These are phyloP conservation scores for Spizellomyces sp. DNA, from an alignment of 192 early-diverging fungal species.

Conservation along the genomic window DNA sequence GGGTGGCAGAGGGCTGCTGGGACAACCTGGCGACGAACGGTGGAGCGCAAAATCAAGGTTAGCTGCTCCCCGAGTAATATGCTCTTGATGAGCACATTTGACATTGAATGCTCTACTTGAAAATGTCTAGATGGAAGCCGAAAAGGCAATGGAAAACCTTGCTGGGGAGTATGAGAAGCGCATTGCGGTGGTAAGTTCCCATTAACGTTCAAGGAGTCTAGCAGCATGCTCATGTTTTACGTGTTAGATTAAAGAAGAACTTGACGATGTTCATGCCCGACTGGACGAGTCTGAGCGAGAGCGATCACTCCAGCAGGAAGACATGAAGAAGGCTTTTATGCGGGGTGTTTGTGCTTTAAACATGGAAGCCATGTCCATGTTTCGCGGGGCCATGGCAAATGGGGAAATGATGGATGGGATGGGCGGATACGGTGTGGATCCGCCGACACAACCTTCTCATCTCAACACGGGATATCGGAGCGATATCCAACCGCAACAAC, in stretches of 20 bases:
- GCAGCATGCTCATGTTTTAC: not conserved
- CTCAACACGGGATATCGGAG: not conserved
- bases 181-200: constrained; percentile 22
- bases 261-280: constrained; percentile 2
- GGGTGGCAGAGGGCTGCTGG: constrained; percentile 47
- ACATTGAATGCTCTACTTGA: not conserved
- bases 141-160: constrained; percentile 37
- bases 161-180: constrained; percentile 39
- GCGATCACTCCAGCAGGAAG: constrained; percentile 35
- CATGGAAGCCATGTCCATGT: constrained; percentile 54
- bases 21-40: constrained; percentile 35
- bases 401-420: not conserved
- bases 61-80: too few species aligned
- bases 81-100: not conserved
- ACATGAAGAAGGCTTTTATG: constrained; percentile 53
- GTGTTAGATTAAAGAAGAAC: constrained; percentile 11
- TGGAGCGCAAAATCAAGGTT: constrained; percentile 40
- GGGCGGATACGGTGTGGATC: not conserved
- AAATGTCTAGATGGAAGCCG: constrained; percentile 38
- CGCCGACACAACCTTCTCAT: not conserved
- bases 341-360: constrained; percentile 50
- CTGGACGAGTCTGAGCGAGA: constrained; percentile 26
- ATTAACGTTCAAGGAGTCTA: not conserved
- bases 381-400: constrained; percentile 28
- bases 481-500: not conserved